Percentiles rank a stretch among this genome's conserved stretches.
These are phyloP conservation scores for Maudiozyma pseudohumilis DNA, from an alignment of 805 yeast species.

Conservation along the genomic window DNA sequence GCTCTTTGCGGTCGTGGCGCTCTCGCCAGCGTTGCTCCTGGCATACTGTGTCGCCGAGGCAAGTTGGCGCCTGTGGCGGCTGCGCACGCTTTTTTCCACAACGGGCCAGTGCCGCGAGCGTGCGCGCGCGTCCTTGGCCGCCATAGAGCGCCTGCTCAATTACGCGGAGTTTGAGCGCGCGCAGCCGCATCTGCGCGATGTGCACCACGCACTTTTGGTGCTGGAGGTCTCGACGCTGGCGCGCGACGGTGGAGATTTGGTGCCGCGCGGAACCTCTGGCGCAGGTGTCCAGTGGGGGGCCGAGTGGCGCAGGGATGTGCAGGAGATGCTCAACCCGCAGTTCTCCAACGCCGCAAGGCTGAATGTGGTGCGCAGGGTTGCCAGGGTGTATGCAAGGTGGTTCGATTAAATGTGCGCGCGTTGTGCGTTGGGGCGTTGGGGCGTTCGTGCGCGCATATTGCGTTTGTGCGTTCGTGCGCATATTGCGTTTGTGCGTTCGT, in stretches of 20 bases:
- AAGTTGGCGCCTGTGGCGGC: slow-evolving; percentile 21
- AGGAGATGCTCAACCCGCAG: slow-evolving; percentile 41
- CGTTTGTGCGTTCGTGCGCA: too few species aligned
- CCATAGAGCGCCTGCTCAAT: slow-evolving; percentile 46
- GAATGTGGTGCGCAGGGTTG: slow-evolving; percentile 44
- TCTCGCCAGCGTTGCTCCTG: slow-evolving; percentile 66
- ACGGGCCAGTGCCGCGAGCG: slow-evolving; percentile 15
- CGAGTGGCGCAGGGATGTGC: slow-evolving; percentile 57
- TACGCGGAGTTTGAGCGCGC: slow-evolving; percentile 11
- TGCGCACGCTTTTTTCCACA: slow-evolving; percentile 23
- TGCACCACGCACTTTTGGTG: slow-evolving; percentile 50
- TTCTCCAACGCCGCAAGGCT: slow-evolving; percentile 33
- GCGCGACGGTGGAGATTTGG: slow-evolving; percentile 35
- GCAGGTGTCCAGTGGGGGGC: too few species aligned
- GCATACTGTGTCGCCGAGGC: slow-evolving; percentile 37
- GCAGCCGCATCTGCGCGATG: slow-evolving; percentile 24
- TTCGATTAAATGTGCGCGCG: too few species aligned
- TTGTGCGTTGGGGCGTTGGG: too few species aligned
- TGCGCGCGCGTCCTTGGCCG: slow-evolving; percentile 38
- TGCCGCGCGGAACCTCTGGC: slow-evolving; percentile 42
- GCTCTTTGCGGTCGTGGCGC: slow-evolving; percentile 86
- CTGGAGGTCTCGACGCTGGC: slow-evolving; percentile 56
- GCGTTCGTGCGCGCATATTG: too few species aligned
- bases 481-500: too few species aligned
- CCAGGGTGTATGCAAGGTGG: too few species aligned